Evolutionary conservation across 2,329 filamentous ascomycete species (phyloP), one percentile per base, ranked within the genome.

Genomic region (Pyrenochaeta sp.): DNA sequence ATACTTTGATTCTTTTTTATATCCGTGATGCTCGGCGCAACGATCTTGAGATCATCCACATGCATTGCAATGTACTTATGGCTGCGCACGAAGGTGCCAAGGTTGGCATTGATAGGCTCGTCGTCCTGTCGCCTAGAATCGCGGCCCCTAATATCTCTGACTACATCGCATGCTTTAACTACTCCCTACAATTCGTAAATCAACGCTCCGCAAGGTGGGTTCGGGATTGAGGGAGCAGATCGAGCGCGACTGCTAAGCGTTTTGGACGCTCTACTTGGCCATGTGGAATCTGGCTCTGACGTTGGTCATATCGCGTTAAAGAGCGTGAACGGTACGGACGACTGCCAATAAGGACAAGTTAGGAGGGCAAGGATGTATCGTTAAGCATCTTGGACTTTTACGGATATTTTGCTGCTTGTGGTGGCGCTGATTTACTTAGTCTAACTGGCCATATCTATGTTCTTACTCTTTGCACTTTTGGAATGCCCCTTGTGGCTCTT

Each of bases 141-240:
- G 32, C 40, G 1, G 52, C 39, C 15, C 54, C 49, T 4, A 45
- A 56, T 17, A 44, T 52, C 3, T 53, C 52, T n/a, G 42, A 52
- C 18, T 52, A 53, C 36, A 35, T 53, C 2, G 52, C n/a, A n/a
- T n/a, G n/a, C 54, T 2, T 45, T 41, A 5, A 49, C 52, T 27
- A 56, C 49, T 10, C 49, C 45, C 18, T 45, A 56, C 41, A 52
- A 56, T 15, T 45, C 54, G 2, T 45, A 52, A n/a, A 17, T 52
- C 17, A 35, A 46, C n/a, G 54, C 30, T 9, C 49, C 49, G 6
- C 7, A 23, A 1, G 54, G 54, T 12, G 49, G 49, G 27, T 49
- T 45, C 4, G 36, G 20, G 2, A 36, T 52, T 15, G 36, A 50
- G 33, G 54, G 49, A 3, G 40, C 45, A n/a, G 45, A 52, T 4